Evolutionary conservation across 176 grass and related monocot species (phyloP), one percentile per base, ranked within the genome.

Genomic region (Carex cristatella): DNA sequence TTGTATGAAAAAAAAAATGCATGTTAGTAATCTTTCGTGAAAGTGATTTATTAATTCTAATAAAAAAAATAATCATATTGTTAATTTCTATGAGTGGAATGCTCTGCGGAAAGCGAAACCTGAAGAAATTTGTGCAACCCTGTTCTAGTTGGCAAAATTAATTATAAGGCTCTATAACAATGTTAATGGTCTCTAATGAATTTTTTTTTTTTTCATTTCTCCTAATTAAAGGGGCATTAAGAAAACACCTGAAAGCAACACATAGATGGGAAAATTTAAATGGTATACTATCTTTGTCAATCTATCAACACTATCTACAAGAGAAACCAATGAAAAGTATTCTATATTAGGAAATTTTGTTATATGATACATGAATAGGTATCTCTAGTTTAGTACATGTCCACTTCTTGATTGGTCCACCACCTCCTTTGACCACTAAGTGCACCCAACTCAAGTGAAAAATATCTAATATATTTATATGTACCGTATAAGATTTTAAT

Each of bases 351-450:
- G 81, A 83, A 83, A 68, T 46, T 69, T 83, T 46, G 49, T 83
- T 83, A 53, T 83, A 53, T 54, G 62, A 83, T 68, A 51, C 54
- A 51, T 35, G 59, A 2, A 67, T 68, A 51, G 59, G 79, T 11
- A 67, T 83, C 81, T 51, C 61, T 32, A 54, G 58, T 68, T 66
- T 67, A 83, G 81, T 83, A 83, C 81, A 83, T 51, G 81, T 83
- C 81, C 35, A 53, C n/a, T 68, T 83, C 63, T 1, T 83, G 81
- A 83, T 54, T 63, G 81, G 81, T 69, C 5, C 81, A 83, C 61
- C 72, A 69, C 38, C 64, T 10, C 59, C 48, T 58, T 78, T 78
- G 74, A 78, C 27, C 74, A 55, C 74, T 81, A 46, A 81, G 79
- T 81, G 79, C 79, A 81, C 79, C 79, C 61, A 67, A 63, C 61